These are phyloP conservation scores for Diaporthe nobilis DNA, from an alignment of 2,329 filamentous ascomycete species.

Conservation along the genomic window DNA sequence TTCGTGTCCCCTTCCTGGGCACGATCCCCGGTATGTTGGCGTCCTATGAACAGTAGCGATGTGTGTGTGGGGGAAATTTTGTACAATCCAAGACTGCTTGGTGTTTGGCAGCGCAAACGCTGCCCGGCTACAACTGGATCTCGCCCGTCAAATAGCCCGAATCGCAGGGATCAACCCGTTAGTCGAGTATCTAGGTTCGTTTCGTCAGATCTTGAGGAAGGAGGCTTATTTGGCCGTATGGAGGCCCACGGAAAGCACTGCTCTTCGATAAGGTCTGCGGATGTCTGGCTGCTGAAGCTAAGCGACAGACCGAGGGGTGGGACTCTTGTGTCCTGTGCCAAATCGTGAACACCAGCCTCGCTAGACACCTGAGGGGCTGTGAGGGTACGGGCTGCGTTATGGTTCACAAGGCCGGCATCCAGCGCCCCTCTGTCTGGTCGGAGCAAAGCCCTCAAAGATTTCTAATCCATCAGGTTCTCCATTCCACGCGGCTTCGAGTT, in stretches of 20 bases:
- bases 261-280: conserved; percentile 14
- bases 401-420: not conserved
- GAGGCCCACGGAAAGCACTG: conserved; percentile 12
- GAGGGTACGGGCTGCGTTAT: not conserved
- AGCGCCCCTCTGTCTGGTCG: not conserved
- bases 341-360: not conserved
- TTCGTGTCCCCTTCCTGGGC: not conserved
- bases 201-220: not conserved
- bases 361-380: not conserved
- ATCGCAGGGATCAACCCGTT: not conserved
- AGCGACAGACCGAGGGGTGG: not conserved
- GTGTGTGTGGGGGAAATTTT: not conserved
- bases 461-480: conserved; percentile 54
- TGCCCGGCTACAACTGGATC: conserved; percentile 21
- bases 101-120: not conserved
- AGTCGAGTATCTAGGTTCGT: not conserved
- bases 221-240: not conserved
- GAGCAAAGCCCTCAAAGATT: conserved; percentile 4
- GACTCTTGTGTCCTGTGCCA: not conserved
- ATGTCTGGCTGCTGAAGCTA: conserved; percentile 17
- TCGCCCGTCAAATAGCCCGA: not conserved
- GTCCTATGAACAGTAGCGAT: conserved; percentile 28
- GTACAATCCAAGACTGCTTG: conserved; percentile 18
- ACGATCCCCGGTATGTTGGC: not conserved
- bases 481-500: conserved; percentile 58